Base-by-base conservation (phyloP, 2,329 filamentous ascomycete species). In the Aspergillus sp. region DNA sequence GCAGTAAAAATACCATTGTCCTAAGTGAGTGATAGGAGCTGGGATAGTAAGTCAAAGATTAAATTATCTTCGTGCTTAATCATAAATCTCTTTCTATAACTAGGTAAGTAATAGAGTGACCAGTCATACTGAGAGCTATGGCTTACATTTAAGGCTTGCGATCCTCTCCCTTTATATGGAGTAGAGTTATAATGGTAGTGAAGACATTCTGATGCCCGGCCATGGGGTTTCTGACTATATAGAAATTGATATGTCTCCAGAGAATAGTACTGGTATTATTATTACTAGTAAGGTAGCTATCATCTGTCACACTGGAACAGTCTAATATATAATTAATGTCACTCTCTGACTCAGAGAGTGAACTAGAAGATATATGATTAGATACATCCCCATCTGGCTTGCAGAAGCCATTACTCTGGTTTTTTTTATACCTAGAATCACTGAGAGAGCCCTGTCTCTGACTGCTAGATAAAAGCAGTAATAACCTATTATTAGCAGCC, bases 81-180 rank as follows among this genome's bases (percentile, higher is more conserved):
- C n/a, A 48, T 34, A 42, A 52, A 54, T 34, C 41, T 49, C 49
- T 56, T 54, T 13, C 52, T 56, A 30, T 35, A 39, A 26, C 42
- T 4, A n/a, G n/a, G 37, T 50, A 33, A 52, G 40, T 33, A 38
- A 10, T 42, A 10, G 19, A 33, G 39, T 19, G n/a, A 43, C 6
- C 40, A 30, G 12, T n/a, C n/a, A 13, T n/a, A 11, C 32, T 31
- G 5, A 44, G 28, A 9, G 35, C 11, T 33, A 19, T 33, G 5
- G 41, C 44, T 51, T 48, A 57, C 41, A 57, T 51, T 42, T 43
- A n/a, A 8, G 39, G 47, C 39, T 56, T 57, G 36, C 26, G 40
- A 33, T 56, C 49, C 42, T 57, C 47, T 7, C 40, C 46, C 41
- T 56, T 56, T 5, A 40, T 57, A 34, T 54, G 44, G 40, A 57